Conservation (phyloP, 169 alveolate genomes). For the Besnoitia besnoiti region DNA sequence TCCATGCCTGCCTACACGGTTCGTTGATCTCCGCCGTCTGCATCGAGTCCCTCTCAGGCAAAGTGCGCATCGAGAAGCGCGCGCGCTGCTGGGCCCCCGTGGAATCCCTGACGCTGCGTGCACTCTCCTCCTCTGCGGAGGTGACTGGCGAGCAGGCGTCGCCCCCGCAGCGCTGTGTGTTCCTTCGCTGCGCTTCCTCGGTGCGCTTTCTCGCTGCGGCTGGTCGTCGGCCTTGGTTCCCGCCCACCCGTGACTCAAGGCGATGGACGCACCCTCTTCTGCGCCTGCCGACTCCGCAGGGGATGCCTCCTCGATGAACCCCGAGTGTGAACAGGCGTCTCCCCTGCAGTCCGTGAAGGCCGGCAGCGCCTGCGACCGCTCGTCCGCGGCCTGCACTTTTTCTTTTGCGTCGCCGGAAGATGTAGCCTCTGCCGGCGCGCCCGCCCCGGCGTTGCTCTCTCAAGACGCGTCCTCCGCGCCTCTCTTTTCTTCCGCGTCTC, state of each 20-base stretch:
- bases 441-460: neutral
- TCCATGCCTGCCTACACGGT: too few species aligned
- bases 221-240: neutral
- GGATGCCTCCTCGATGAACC: neutral
- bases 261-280: neutral
- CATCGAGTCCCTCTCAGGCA: too few species aligned
- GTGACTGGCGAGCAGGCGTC: too few species aligned
- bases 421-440: neutral
- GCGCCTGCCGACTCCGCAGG: neutral
- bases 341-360: neutral
- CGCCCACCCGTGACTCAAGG: neutral
- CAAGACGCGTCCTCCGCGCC: neutral
- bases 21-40: too few species aligned
- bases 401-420: neutral
- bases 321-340: neutral
- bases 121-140: too few species aligned
- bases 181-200: neutral
- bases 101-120: too few species aligned
- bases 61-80: too few species aligned
- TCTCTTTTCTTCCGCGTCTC: too few species aligned
- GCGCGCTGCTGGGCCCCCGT: too few species aligned
- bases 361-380: neutral
- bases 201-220: neutral
- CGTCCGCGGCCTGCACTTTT: neutral
- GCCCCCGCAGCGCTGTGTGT: too few species aligned